Conservation (phyloP, 2,329 filamentous ascomycete species). For the Ophiocordyceps australis region DNA sequence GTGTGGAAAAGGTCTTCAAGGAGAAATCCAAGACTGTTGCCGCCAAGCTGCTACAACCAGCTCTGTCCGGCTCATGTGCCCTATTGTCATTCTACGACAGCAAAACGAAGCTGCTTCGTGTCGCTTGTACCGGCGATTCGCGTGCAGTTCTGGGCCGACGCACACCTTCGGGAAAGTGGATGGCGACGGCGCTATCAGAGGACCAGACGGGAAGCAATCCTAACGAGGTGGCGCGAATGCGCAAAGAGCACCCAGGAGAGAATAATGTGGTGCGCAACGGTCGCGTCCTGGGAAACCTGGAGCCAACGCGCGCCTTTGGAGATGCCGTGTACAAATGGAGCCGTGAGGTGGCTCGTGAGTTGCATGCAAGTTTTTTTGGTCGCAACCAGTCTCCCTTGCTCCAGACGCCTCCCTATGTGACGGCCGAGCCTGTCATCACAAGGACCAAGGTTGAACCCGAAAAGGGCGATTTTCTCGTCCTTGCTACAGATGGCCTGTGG, state of each 20-base stretch:
- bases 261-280: constrained; percentile 76
- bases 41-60: constrained; percentile 80
- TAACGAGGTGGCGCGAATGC: constrained; percentile 67
- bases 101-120: constrained; percentile 67
- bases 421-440: constrained; percentile 85
- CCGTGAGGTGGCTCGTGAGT: constrained; percentile 61
- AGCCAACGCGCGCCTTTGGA: constrained; percentile 87
- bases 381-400: constrained; percentile 58
- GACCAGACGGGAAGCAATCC: constrained; percentile 88
- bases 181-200: constrained; percentile 70
- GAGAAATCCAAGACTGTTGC: constrained; percentile 79
- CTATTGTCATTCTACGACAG: constrained; percentile 93
- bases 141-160: constrained; percentile 79
- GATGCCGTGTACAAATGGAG: constrained; percentile 97
- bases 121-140: constrained; percentile 94
- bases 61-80: constrained; percentile 91
- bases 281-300: constrained; percentile 76
- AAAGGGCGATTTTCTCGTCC: constrained; percentile 84
- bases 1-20: constrained; percentile 79
- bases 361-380: constrained; percentile 78
- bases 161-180: constrained; percentile 71
- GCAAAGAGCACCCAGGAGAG: constrained; percentile 76
- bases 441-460: constrained; percentile 82
- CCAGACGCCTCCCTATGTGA: constrained; percentile 91
- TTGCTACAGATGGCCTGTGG: constrained; percentile 95